Percentiles rank a stretch among this genome's conserved stretches.
phyloP scores from a whole-genome alignment of 805 yeast species.

The Lipomyces chichibuensis region DNA sequence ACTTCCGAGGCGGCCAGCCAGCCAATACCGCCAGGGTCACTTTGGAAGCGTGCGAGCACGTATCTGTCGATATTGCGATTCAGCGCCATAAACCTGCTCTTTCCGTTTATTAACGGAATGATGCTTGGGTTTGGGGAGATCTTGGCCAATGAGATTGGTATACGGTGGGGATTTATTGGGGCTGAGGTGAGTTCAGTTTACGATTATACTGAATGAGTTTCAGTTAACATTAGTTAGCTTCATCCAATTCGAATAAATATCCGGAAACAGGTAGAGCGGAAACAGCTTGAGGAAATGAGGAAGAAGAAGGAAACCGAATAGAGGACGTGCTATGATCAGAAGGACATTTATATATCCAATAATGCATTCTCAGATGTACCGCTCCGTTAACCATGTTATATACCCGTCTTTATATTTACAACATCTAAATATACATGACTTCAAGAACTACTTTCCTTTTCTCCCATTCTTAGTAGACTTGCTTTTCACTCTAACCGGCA shows the following conservation, averaged over 20 bases:
- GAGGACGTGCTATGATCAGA: neutral
- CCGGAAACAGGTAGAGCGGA: constrained; percentile 15
- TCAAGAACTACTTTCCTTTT: neutral
- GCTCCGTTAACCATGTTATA: neutral
- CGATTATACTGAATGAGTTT: neutral
- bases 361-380: neutral
- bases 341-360: too few relatives aligned
- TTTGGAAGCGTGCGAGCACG: neutral
- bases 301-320: neutral
- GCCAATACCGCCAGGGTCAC: neutral
- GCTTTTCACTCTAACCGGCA: neutral
- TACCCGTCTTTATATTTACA: neutral
- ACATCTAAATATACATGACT: neutral
- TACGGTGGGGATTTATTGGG: constrained; percentile 73
- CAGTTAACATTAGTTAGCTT: neutral
- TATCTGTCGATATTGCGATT: constrained; percentile 14
- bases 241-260: constrained; percentile 24
- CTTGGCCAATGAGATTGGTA: constrained; percentile 89
- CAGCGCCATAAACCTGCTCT: constrained; percentile 65
- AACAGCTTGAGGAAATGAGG: constrained; percentile 9
- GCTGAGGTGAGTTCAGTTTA: constrained; percentile 55
- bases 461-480: neutral
- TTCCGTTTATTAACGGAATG: constrained; percentile 90
- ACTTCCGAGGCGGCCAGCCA: neutral
- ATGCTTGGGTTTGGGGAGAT: constrained; percentile 97